Conservation (phyloP, 306 rosid species). For the Medicago arabica region DNA sequence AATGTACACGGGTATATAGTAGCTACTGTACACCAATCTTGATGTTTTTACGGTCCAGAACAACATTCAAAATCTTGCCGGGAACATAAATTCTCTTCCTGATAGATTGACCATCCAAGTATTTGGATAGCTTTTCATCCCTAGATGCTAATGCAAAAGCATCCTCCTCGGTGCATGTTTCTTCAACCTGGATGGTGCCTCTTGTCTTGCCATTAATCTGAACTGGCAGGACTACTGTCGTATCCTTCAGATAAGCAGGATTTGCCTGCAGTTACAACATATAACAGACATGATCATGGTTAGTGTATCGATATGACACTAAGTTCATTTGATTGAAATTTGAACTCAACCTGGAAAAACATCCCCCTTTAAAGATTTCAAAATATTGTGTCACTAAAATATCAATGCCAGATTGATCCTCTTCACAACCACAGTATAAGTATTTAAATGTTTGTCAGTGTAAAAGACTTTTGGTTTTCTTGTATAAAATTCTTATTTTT, state of each 20-base stretch:
- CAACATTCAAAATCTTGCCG: constrained; percentile 85
- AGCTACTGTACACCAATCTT: constrained; percentile 57
- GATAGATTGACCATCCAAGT: constrained; percentile 64
- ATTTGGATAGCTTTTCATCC: constrained; percentile 85
- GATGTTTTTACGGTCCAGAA: constrained; percentile 70
- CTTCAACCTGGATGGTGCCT: constrained; percentile 88
- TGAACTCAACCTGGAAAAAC: not conserved
- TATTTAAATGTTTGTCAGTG: too few species aligned
- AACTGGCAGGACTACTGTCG: constrained; percentile 76
- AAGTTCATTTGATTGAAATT: not conserved
- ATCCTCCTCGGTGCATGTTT: constrained; percentile 84
- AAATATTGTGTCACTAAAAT: too few species aligned
- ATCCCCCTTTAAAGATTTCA: constrained; percentile 1
- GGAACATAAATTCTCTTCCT: constrained; percentile 84
- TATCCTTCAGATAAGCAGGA: constrained; percentile 76
- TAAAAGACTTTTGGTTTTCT: too few species aligned
- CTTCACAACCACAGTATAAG: too few species aligned
- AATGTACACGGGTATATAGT: constrained; percentile 1
- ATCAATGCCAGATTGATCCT: too few species aligned
- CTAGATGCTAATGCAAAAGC: constrained; percentile 69
- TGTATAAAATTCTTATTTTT: too few species aligned
- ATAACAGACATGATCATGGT: constrained; percentile 7
- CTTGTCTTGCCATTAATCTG: constrained; percentile 97
- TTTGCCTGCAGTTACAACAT: constrained; percentile 61
- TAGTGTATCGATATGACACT: constrained; percentile 8